phyloP scores from a whole-genome alignment of 2,329 filamentous ascomycete genomes.

The Sordariomycetes sp. region DNA sequence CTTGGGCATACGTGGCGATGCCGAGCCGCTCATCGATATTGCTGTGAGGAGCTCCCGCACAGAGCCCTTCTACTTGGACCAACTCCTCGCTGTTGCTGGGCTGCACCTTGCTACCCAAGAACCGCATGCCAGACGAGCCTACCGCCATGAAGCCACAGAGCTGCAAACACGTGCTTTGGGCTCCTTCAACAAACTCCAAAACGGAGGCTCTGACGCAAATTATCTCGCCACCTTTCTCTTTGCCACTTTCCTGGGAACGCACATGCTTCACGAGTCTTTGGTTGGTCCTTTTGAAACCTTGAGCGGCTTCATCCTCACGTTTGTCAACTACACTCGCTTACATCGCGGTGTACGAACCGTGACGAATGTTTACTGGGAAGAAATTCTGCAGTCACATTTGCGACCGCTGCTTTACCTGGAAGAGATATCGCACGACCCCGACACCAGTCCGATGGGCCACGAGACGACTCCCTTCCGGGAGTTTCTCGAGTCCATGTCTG shows the following conservation, averaged over 20 bases:
- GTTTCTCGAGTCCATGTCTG: too few relatives aligned
- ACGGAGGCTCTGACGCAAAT: slow-evolving; percentile 10
- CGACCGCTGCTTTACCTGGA: too few relatives aligned
- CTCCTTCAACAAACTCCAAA: slow-evolving; percentile 16
- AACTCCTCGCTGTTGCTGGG: not conserved
- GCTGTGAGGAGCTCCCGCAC: not conserved
- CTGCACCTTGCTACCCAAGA: not conserved
- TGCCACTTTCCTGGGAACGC: slow-evolving; percentile 19
- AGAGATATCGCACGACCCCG: too few relatives aligned
- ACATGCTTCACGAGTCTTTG: slow-evolving; percentile 5
- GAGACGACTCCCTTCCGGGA: too few relatives aligned
- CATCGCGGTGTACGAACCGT: not conserved
- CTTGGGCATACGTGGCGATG: not conserved
- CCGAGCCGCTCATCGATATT: not conserved
- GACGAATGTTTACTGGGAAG: too few relatives aligned
- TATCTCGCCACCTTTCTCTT: slow-evolving; percentile 20
- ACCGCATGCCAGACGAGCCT: not conserved
- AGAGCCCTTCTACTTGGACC: not conserved
- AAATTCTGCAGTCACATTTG: too few relatives aligned
- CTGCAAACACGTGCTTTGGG: slow-evolving; percentile 18
- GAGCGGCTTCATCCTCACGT: not conserved
- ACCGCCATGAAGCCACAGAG: slow-evolving; percentile 14
- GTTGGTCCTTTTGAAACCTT: not conserved
- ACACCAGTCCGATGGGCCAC: too few relatives aligned
- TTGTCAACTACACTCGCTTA: not conserved